These are phyloP conservation scores for Cyberlindnera maritima DNA, from an alignment of 805 yeast species.

Conservation along the genomic window DNA sequence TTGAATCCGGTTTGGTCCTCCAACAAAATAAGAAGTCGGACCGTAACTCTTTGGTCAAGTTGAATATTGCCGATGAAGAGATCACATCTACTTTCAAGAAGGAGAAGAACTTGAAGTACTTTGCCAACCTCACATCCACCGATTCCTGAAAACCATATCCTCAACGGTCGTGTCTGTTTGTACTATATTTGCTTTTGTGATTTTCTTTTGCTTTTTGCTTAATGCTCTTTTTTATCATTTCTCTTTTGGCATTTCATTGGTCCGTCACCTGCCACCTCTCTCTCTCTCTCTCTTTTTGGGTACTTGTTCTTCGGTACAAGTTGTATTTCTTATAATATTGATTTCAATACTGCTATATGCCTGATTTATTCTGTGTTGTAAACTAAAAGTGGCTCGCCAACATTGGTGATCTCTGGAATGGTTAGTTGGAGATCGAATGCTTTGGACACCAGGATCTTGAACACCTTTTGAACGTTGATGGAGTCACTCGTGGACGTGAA, in stretches of 20 bases:
- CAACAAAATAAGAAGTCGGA: constrained; percentile 67
- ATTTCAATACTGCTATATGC: background rate
- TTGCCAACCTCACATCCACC: constrained; percentile 11
- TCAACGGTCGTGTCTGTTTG: background rate
- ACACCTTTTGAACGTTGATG: constrained; percentile 89
- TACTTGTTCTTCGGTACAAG: too few relatives aligned
- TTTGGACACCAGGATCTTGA: constrained; percentile 85
- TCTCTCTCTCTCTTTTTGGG: too few relatives aligned
- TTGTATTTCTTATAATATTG: background rate
- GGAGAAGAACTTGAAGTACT: constrained; percentile 42
- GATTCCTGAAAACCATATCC: background rate
- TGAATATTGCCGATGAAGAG: constrained; percentile 72
- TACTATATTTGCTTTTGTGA: background rate
- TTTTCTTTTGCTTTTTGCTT: too few relatives aligned
- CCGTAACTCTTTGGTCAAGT: constrained; percentile 57
- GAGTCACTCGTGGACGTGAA: constrained; percentile 92
- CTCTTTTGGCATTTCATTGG: background rate
- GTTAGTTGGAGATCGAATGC: constrained; percentile 78
- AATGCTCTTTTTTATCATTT: background rate
- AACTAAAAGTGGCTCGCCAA: constrained; percentile 86
- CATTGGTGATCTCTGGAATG: constrained; percentile 76
- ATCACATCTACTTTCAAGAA: constrained; percentile 54
- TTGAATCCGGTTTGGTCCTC: constrained; percentile 73
- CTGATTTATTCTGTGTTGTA: constrained; percentile 1
- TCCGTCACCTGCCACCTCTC: too few relatives aligned